phyloP scores from a whole-genome alignment of 352 stramenopile species.

The Globisporangium echinulatum region DNA sequence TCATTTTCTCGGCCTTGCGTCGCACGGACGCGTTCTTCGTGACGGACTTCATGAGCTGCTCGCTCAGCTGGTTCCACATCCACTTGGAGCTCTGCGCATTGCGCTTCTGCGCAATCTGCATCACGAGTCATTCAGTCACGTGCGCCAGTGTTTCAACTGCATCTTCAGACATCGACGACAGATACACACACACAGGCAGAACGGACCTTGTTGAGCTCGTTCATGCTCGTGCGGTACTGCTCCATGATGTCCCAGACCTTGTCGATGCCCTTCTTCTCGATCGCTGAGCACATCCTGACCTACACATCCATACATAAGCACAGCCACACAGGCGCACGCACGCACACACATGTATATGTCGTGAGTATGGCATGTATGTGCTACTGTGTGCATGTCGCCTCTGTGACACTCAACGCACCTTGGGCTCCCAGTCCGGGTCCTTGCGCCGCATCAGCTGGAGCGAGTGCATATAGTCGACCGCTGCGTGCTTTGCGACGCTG shows the following conservation, averaged over 20 bases:
- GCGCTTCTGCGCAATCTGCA: constrained; percentile 56
- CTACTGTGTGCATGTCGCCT: too few species aligned
- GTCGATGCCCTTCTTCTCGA: constrained; percentile 62
- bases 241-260: constrained; percentile 64
- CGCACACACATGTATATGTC: too few species aligned
- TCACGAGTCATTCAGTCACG: background rate
- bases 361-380: too few species aligned
- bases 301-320: constrained; percentile 10
- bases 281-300: constrained; percentile 69
- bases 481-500: constrained; percentile 65
- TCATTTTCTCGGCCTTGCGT: constrained; percentile 47
- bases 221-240: constrained; percentile 56
- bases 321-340: background rate
- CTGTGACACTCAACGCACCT: constrained; percentile 18
- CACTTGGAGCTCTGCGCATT: constrained; percentile 70
- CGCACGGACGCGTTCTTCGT: constrained; percentile 36
- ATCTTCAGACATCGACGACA: background rate
- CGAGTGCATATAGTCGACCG: constrained; percentile 73
- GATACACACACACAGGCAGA: background rate
- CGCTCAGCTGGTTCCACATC: constrained; percentile 78
- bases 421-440: constrained; percentile 73
- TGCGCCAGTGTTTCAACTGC: too few species aligned
- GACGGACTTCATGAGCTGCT: constrained; percentile 66
- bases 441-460: constrained; percentile 82
- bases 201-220: constrained; percentile 41